A percentile compares a stretch with the other conserved stretches of the same genome.
Evolutionary conservation across 164 flowering plant genomes (phyloP).

Genomic region (Magnolia changhungtana): DNA sequence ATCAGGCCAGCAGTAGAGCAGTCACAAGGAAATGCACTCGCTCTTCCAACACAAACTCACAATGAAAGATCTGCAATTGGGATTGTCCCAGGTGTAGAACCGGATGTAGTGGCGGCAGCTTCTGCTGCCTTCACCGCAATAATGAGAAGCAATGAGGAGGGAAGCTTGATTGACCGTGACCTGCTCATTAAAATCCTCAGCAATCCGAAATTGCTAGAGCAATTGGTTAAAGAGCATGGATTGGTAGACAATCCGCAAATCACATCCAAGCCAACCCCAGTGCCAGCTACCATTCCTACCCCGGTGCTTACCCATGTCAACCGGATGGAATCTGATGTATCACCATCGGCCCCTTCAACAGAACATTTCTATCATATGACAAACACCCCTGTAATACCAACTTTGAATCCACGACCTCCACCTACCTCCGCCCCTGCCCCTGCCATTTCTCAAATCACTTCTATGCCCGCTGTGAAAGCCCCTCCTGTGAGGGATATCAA

Average conservation of each 20-base stretch:
- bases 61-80: conserved; percentile 23
- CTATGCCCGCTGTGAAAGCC: conserved; percentile 23
- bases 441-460: conserved; percentile 13
- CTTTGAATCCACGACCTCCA: conserved; percentile 13
- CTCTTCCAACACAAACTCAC: conserved; percentile 11
- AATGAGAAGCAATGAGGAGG: conserved; percentile 53
- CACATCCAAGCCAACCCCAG: conserved; percentile 21
- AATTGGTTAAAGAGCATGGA: conserved; percentile 50
- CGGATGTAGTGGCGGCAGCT: conserved; percentile 63
- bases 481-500: conserved; percentile 51
- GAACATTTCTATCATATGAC: conserved; percentile 36
- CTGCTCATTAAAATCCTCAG: conserved; percentile 73
- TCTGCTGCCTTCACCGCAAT: conserved; percentile 63
- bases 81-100: conserved; percentile 35
- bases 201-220: conserved; percentile 67
- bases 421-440: conserved; percentile 19
- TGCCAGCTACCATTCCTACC: conserved; percentile 9
- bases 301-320: conserved; percentile 25
- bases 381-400: conserved; percentile 27
- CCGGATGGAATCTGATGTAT: conserved; percentile 25
- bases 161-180: conserved; percentile 64
- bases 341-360: conserved; percentile 20
- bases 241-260: conserved; percentile 22
- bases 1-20: conserved; percentile 11
- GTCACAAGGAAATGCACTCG: conserved; percentile 18